Conservation (phyloP, 306 rosid genomes). For the Purshia tridentata region DNA sequence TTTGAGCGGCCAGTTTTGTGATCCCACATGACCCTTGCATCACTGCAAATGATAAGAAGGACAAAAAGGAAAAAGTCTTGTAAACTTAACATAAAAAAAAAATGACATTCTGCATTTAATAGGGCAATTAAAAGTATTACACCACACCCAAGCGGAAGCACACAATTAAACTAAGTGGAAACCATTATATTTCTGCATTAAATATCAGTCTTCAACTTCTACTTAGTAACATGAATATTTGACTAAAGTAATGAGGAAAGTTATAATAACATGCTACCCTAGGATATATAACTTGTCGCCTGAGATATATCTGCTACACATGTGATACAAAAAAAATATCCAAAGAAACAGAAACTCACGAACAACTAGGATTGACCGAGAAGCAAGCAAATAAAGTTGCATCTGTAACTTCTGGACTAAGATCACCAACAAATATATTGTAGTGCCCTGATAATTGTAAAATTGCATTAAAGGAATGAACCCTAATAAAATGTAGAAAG, state of each 20-base stretch:
- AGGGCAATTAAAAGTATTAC: not conserved
- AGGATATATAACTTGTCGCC: not conserved
- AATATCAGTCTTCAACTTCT: slow-evolving; percentile 31
- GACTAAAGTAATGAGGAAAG: slow-evolving; percentile 18
- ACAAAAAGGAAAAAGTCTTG: slow-evolving; percentile 25
- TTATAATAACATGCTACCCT: slow-evolving; percentile 27
- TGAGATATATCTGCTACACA: slow-evolving; percentile 20
- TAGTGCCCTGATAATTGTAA: slow-evolving; percentile 66
- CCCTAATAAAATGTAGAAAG: slow-evolving; percentile 20
- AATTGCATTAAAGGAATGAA: slow-evolving; percentile 44
- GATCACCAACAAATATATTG: slow-evolving; percentile 88
- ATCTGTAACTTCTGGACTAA: slow-evolving; percentile 92
- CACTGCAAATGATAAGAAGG: slow-evolving; percentile 44
- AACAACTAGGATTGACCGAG: slow-evolving; percentile 70
- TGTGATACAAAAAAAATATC: not conserved
- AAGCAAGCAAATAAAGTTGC: slow-evolving; percentile 79
- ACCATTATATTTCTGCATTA: slow-evolving; percentile 23
- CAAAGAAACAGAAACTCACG: slow-evolving; percentile 55
- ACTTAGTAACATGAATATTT: not conserved
- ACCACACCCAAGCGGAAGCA: slow-evolving; percentile 5
- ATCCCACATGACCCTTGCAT: slow-evolving; percentile 96
- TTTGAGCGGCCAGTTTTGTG: slow-evolving; percentile 85
- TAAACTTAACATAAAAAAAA: slow-evolving; percentile 23
- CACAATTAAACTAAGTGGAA: not conserved
- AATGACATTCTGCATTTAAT: slow-evolving; percentile 1